These are phyloP conservation scores for Sphagnum magellanicum DNA, from an alignment of 228 moss, liverwort and hornwort genomes.

Conservation along the genomic window DNA sequence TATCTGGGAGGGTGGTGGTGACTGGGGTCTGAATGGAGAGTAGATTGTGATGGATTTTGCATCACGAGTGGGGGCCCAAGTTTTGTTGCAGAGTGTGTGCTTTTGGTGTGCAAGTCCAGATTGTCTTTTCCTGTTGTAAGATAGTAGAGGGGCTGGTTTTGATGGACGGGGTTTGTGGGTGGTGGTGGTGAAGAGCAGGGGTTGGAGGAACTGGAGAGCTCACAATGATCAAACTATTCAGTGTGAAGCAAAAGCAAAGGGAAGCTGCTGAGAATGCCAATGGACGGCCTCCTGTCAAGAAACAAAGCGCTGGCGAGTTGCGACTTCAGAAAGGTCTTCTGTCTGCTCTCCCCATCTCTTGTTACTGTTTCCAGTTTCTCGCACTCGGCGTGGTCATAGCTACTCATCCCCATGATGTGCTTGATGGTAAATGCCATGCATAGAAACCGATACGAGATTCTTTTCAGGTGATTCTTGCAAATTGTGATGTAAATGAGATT, in stretches of 20 bases:
- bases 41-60: too few relatives aligned
- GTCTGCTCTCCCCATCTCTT: constrained; percentile 4
- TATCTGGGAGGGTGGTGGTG: too few relatives aligned
- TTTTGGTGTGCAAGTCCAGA: too few relatives aligned
- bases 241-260: constrained; percentile 99
- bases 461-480: neutral
- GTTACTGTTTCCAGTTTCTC: neutral
- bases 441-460: neutral
- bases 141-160: too few relatives aligned
- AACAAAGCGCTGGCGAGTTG: constrained; percentile 96
- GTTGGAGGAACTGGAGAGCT: constrained; percentile 36
- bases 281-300: constrained; percentile 92
- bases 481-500: neutral
- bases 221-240: constrained; percentile 99
- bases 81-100: too few relatives aligned
- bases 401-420: neutral
- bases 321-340: constrained; percentile 88
- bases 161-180: neutral
- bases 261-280: constrained; percentile 96
- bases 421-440: neutral
- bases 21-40: too few relatives aligned
- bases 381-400: neutral
- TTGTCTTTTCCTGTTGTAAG: too few relatives aligned
- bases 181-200: constrained; percentile 20
- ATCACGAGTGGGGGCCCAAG: too few relatives aligned